A percentile compares a stretch with the other conserved stretches of the same genome.
Evolutionary conservation across 2,329 filamentous ascomycete species (phyloP).

Genomic region (Penicillium aurantiogriseum): DNA sequence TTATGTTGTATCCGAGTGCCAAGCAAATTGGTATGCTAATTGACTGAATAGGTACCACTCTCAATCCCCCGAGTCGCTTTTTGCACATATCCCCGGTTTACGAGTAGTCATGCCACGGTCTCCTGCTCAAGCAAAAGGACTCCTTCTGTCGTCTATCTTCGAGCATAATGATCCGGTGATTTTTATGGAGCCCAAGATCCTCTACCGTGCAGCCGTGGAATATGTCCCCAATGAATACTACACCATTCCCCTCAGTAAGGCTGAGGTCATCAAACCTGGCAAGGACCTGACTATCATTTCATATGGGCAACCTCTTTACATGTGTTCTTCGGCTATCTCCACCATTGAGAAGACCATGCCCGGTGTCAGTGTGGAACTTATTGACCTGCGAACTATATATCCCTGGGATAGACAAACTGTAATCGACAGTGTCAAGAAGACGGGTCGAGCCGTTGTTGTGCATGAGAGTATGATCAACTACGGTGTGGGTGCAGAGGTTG

Average conservation of each 20-base stretch:
- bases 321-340: slow-evolving; percentile 72
- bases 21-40: background rate
- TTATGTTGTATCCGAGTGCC: background rate
- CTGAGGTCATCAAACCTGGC: slow-evolving; percentile 77
- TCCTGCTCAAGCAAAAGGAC: slow-evolving; percentile 82
- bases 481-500: slow-evolving; percentile 84
- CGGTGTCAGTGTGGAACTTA: slow-evolving; percentile 75
- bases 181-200: slow-evolving; percentile 91
- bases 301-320: slow-evolving; percentile 87
- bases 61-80: slow-evolving; percentile 83
- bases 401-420: slow-evolving; percentile 86
- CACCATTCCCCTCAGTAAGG: slow-evolving; percentile 79
- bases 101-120: slow-evolving; percentile 83
- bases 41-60: slow-evolving; percentile 63
- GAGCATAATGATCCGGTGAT: slow-evolving; percentile 79
- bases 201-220: slow-evolving; percentile 88
- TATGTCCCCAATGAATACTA: slow-evolving; percentile 81
- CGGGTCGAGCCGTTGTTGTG: slow-evolving; percentile 80
- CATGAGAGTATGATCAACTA: slow-evolving; percentile 92
- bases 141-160: slow-evolving; percentile 73
- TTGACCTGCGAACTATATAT: slow-evolving; percentile 84
- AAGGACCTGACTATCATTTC: slow-evolving; percentile 80
- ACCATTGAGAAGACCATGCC: slow-evolving; percentile 69
- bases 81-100: slow-evolving; percentile 82
- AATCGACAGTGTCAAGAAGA: slow-evolving; percentile 79